Percentiles rank a stretch among this genome's conserved stretches.
Conservation (phyloP, 257 asterid genomes). For the Solanum sejunctum region DNA sequence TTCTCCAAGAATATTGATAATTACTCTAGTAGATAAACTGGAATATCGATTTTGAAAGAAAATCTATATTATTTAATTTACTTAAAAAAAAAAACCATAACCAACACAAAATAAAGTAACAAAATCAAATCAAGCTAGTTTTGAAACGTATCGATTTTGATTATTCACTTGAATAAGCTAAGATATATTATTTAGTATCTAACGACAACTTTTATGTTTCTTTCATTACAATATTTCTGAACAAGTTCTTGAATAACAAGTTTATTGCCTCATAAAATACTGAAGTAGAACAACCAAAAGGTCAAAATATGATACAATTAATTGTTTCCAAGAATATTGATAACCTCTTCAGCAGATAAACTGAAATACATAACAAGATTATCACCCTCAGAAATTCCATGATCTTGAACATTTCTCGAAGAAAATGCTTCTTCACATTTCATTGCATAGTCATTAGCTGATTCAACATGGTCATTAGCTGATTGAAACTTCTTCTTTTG, state of each 20-base stretch:
- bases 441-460: not conserved
- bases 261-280: not conserved
- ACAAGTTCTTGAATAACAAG: too few species aligned
- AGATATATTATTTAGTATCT: not conserved
- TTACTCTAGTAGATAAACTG: not conserved
- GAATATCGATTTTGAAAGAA: not conserved
- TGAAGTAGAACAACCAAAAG: not conserved
- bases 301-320: not conserved
- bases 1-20: not conserved
- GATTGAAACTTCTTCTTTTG: not conserved
- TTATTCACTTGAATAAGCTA: not conserved
- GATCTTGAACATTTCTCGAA: not conserved
- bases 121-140: not conserved
- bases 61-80: too few species aligned
- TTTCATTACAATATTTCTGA: too few species aligned
- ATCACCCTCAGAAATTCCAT: not conserved
- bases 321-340: not conserved
- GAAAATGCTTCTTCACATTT: not conserved
- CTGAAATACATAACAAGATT: not conserved
- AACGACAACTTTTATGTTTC: too few species aligned
- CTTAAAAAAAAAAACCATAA: too few species aligned
- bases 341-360: not conserved
- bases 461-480: not conserved
- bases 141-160: not conserved
- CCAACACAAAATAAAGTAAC: not conserved